phyloP scores from a whole-genome alignment of 345 rosid species.

The Trapa incisa region DNA sequence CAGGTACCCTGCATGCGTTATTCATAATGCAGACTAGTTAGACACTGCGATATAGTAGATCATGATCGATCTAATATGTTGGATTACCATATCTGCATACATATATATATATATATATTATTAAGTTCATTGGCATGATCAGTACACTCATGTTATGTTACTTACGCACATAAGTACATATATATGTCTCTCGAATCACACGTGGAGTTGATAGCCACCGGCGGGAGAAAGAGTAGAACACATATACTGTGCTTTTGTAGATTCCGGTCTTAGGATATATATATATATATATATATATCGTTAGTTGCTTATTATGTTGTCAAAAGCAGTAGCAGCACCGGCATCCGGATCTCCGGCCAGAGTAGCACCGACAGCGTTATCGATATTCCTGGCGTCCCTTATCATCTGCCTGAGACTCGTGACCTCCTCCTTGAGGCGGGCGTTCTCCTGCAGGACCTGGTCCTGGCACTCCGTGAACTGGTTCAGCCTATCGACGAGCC shows the following conservation, averaged over 20 bases:
- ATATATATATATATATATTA: too few relatives aligned
- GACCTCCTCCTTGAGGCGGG: conserved; percentile 68
- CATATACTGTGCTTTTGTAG: neutral
- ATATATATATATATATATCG: neutral
- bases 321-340: neutral
- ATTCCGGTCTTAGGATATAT: neutral
- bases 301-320: neutral
- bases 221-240: neutral
- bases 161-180: too few relatives aligned
- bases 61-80: neutral
- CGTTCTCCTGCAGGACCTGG: conserved; percentile 54
- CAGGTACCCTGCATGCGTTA: neutral
- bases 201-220: neutral
- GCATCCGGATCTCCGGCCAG: conserved; percentile 1
- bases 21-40: neutral
- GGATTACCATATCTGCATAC: neutral
- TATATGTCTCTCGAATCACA: neutral
- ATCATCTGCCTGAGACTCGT: conserved; percentile 67
- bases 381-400: conserved; percentile 19
- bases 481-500: conserved; percentile 55
- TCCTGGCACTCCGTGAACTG: conserved; percentile 53
- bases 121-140: neutral
- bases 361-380: neutral
- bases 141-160: neutral
- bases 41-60: neutral